These are phyloP conservation scores for Arabidopsis hybrid DNA, from an alignment of 441 rosid genomes.

Conservation along the genomic window DNA sequence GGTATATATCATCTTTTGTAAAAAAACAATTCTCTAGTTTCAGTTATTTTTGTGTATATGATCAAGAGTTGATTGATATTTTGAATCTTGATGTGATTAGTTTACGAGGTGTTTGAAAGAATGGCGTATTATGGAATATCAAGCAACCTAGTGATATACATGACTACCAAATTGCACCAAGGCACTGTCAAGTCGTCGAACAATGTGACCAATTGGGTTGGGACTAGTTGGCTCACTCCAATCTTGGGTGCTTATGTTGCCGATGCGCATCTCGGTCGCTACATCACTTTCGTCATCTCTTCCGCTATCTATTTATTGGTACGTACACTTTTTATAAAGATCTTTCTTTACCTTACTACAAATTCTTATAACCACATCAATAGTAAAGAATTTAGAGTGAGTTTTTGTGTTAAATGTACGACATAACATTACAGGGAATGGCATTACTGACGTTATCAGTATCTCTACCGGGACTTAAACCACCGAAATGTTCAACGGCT, in stretches of 20 bases:
- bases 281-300: constrained; percentile 72
- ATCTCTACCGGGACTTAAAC: constrained; percentile 68
- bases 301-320: constrained; percentile 63
- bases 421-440: neutral
- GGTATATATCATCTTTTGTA: constrained; percentile 38
- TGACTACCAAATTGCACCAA: constrained; percentile 54
- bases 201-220: constrained; percentile 64
- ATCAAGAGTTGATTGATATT: neutral
- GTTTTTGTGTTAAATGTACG: no score
- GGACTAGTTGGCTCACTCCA: constrained; percentile 65
- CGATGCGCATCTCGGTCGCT: constrained; percentile 73
- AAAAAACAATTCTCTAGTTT: neutral
- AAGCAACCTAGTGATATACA: constrained; percentile 57
- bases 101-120: constrained; percentile 63
- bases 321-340: neutral
- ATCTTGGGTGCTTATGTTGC: constrained; percentile 66
- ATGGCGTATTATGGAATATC: constrained; percentile 72
- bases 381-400: no score
- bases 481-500: constrained; percentile 59
- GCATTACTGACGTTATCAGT: constrained; percentile 53
- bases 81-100: constrained; percentile 29
- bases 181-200: constrained; percentile 66
- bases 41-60: neutral
- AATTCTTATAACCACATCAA: no score
- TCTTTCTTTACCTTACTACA: no score